phyloP scores from a whole-genome alignment of 2,329 filamentous ascomycete genomes.

The Aspergillus pseudotamarii region DNA sequence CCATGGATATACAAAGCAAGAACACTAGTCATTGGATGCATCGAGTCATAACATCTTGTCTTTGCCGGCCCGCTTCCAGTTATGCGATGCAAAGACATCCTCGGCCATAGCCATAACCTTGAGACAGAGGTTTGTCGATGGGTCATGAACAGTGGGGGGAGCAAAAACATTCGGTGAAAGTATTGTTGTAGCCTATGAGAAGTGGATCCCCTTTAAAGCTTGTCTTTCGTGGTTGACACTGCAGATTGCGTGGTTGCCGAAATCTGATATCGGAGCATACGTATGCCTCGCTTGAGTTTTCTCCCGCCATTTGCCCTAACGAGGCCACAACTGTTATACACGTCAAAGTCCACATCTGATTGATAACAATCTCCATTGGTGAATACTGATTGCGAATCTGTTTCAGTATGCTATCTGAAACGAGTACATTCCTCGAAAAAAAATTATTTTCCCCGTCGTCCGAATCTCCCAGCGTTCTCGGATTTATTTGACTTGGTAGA shows the following conservation, averaged over 20 bases:
- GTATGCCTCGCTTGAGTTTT: conserved; percentile 3
- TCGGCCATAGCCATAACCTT: background rate
- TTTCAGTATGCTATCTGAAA: background rate
- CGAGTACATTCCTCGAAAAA: background rate
- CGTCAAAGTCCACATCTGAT: background rate
- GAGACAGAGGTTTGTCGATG: background rate
- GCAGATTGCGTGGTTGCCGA: conserved; percentile 3
- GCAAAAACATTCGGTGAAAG: background rate
- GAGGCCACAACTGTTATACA: background rate
- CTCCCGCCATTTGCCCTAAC: background rate
- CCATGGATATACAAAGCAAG: background rate
- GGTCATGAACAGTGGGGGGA: background rate
- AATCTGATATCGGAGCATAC: conserved; percentile 6
- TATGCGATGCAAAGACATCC: background rate
- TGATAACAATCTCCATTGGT: background rate
- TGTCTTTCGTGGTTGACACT: background rate
- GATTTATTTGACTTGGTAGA: background rate
- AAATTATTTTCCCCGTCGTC: background rate
- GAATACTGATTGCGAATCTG: background rate
- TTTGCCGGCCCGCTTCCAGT: background rate
- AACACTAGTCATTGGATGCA: background rate
- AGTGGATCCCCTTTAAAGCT: background rate
- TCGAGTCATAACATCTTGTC: background rate
- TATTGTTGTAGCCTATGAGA: conserved; percentile 1
- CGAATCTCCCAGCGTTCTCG: background rate